Evolutionary conservation across 768 basidiomycete genomes (phyloP), one percentile per base, ranked within the genome.

Genomic region (Lactifluus hygrophoroides): DNA sequence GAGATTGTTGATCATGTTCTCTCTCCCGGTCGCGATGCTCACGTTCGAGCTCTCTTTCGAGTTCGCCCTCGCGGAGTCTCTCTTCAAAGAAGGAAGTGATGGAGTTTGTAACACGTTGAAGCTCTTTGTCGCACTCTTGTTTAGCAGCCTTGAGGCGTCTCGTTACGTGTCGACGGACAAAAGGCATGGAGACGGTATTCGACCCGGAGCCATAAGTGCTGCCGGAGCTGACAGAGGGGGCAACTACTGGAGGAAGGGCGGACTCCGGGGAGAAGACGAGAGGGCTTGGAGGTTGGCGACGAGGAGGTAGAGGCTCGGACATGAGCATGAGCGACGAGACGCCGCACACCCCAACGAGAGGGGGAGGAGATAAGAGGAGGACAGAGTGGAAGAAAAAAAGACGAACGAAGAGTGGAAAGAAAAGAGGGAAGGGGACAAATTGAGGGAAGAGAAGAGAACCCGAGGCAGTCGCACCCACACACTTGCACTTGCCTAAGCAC

Each of bases 81-180:
- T 93, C 88, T 74, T 99, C 95, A 65, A 96, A 95, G 73, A 93
- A 97, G 38, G 84, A 73, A 62, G 95, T 95, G 76, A 99, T 94
- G 60, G 85, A 90, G 73, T 90, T 86, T 59, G 94, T 92, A 69
- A 97, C 89, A 69, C 92, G 87, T 68, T 87, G 85, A 9, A 99
- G 83, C 72, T 96, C 93, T 77, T 89, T 90, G 81, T 99, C 93
- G 77, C 95, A 99, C 64, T 90, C 90, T 51, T 89, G 83, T 77
- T 99, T 98, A 57, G 95, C 94, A 3, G 87, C 88, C 75, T 85
- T 88, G 72, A 98, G 84, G 57, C 96, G 85, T 63, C 92, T 83
- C 38, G 88, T 91, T 67, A 98, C 91, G 75, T 97, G 94, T 55
- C 92, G 83, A 61, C 90, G 79, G 62, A 97, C 90, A 70, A 92